Base-by-base conservation (phyloP, 2,329 filamentous ascomycete species). In the Fusarium kyushuense region DNA sequence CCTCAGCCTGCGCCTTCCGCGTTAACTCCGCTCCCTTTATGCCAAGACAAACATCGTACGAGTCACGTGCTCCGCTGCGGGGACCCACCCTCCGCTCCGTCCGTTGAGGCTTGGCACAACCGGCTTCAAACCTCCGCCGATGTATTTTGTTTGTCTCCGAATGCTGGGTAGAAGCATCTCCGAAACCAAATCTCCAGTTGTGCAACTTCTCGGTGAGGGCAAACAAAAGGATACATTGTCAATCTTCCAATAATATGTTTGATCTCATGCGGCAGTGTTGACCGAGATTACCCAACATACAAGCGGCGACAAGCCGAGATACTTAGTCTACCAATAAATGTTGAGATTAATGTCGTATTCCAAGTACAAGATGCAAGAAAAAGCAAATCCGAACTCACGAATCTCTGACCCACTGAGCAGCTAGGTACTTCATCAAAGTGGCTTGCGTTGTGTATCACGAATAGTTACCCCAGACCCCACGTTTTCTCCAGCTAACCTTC, bases 51-150 rank as follows among this genome's bases (percentile, higher is more conserved):
- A 66, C n/a, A 54, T 67, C 58, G 29, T 63, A 64, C 54, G 47
- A 64, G 66, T 73, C 71, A 73, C 71, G 71, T 73, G 71, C 59
- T 65, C 69, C 71, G 70, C 69, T 40, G 46, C 65, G 58, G 58
- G 25, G 45, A 33, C 32, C 54, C 67, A 54, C 58, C 53, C 48
- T 54, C 67, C 63, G 62, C 66, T 60, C 65, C 60, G 65, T 57
- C 65, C 60, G 65, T 58, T 29, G 54, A 58, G 36, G 27, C 58
- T 61, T 58, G 52, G 53, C 60, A 40, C 40, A 57, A 11, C 38
- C 41, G 52, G 59, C 36, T 25, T 47, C 49, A 55, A 53, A 47
- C 43, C 42, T 32, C 58, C 61, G 53, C 40, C 51, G 43, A 33
- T n/a, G 43, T 36, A 36, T 25, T 17, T 40, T 33, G 42, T 12